These are phyloP conservation scores for Verticillium longisporum DNA, from an alignment of 2,329 filamentous ascomycete species.

Conservation along the genomic window DNA sequence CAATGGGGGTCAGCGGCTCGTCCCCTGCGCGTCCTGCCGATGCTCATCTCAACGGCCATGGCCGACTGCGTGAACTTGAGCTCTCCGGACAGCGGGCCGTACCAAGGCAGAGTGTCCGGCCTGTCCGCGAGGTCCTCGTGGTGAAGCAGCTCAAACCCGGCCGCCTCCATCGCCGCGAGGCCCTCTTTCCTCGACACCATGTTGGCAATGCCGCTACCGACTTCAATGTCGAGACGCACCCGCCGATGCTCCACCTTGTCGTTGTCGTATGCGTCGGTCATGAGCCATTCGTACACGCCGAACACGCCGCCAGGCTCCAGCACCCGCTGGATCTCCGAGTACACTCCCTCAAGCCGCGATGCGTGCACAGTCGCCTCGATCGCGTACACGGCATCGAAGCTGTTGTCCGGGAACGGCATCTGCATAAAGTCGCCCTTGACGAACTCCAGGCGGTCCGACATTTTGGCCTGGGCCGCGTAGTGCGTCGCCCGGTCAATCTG, in stretches of 20 bases:
- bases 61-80: constrained; percentile 69
- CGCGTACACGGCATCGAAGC: constrained; percentile 91
- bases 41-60: constrained; percentile 68
- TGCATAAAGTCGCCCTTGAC: constrained; percentile 81
- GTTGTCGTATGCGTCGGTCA: constrained; percentile 94
- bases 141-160: constrained; percentile 77
- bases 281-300: constrained; percentile 98
- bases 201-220: constrained; percentile 93
- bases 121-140: constrained; percentile 82
- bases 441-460: constrained; percentile 73
- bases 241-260: constrained; percentile 78
- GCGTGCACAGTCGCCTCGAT: constrained; percentile 97
- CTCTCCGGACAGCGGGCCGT: constrained; percentile 78
- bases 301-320: constrained; percentile 94
- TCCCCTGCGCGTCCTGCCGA: constrained; percentile 78
- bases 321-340: constrained; percentile 89
- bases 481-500: constrained; percentile 89
- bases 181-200: constrained; percentile 87
- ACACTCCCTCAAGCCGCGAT: constrained; percentile 82
- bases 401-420: constrained; percentile 71
- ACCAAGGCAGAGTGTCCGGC: constrained; percentile 74
- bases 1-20: constrained; percentile 64
- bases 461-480: constrained; percentile 75
- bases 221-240: constrained; percentile 90
- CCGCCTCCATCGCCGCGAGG: constrained; percentile 73